A percentile compares a stretch with the other conserved stretches of the same genome.
phyloP scores from a whole-genome alignment of 2,329 filamentous ascomycete genomes.

The Exophiala sideris region DNA sequence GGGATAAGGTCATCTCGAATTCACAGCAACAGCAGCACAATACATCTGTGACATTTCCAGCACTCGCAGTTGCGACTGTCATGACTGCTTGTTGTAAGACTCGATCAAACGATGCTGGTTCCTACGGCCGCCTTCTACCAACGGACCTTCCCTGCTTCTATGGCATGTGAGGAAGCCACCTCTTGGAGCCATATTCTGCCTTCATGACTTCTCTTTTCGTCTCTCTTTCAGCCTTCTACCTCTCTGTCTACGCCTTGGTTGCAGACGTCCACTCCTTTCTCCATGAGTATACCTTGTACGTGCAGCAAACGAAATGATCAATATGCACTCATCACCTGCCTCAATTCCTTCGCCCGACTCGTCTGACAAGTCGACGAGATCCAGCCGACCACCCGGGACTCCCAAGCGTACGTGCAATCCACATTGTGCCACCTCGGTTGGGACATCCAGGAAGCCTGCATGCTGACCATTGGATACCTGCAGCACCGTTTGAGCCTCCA shows the following conservation, averaged over 20 bases:
- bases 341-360: constrained; percentile 18
- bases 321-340: constrained; percentile 19
- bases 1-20: too few species aligned
- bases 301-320: background rate
- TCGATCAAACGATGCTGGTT: too few species aligned
- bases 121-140: background rate
- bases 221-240: background rate
- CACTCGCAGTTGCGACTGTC: too few species aligned
- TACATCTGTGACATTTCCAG: too few species aligned
- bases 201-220: background rate
- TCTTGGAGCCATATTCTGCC: too few species aligned
- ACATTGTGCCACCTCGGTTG: constrained; percentile 1
- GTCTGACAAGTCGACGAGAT: constrained; percentile 15
- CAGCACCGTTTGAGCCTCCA: constrained; percentile 27
- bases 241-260: constrained; percentile 12
- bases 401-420: constrained; percentile 25
- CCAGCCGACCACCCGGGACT: constrained; percentile 20
- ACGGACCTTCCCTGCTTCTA: constrained; percentile 2
- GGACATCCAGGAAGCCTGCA: background rate
- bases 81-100: too few species aligned
- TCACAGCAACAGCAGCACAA: too few species aligned
- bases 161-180: too few species aligned
- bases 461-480: constrained; percentile 3
- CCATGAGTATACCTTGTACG: constrained; percentile 2
- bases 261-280: constrained; percentile 23